phyloP scores from a whole-genome alignment of 768 basidiomycete genomes.

The Leucocoprinus sp. region DNA sequence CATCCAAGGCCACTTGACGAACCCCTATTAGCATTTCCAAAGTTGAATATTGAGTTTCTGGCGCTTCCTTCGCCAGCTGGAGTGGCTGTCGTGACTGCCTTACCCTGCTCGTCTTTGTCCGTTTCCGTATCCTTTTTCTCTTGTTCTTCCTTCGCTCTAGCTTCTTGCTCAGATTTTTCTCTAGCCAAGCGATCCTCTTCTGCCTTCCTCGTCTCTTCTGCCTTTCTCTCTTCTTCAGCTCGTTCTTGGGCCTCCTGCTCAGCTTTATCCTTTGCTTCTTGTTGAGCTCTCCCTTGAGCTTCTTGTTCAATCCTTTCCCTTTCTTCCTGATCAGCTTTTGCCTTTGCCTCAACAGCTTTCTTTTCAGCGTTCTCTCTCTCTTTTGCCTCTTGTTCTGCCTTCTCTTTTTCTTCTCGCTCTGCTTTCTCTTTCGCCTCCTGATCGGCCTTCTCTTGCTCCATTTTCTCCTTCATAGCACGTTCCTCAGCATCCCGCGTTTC shows the following conservation, averaged over 20 bases:
- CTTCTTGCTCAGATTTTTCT: conserved; percentile 8
- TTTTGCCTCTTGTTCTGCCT: conserved; percentile 11
- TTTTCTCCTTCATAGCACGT: conserved; percentile 13
- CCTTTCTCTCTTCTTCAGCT: conserved; percentile 1
- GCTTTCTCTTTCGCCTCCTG: conserved; percentile 11
- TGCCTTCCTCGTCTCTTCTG: conserved; percentile 1
- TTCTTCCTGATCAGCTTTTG: conserved; percentile 11
- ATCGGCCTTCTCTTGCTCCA: background rate
- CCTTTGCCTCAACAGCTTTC: background rate
- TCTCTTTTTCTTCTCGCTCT: conserved; percentile 4
- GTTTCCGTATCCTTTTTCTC: conserved; percentile 7
- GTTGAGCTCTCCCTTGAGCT: conserved; percentile 6
- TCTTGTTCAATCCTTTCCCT: background rate
- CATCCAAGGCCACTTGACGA: background rate
- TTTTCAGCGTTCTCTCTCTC: conserved; percentile 1
- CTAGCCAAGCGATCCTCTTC: conserved; percentile 10
- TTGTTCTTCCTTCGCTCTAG: conserved; percentile 1
- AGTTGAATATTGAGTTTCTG: conserved; percentile 13
- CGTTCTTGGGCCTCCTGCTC: background rate
- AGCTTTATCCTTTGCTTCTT: conserved; percentile 6
- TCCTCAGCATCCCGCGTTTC: conserved; percentile 11
- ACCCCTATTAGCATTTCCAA: background rate
- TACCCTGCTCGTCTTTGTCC: conserved; percentile 13
- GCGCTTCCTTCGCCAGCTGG: background rate
- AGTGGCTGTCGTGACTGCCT: conserved; percentile 2